Evolutionary conservation across 2,329 filamentous ascomycete species (phyloP), one percentile per base, ranked within the genome.

Genomic region (Colletotrichum falcatum): DNA sequence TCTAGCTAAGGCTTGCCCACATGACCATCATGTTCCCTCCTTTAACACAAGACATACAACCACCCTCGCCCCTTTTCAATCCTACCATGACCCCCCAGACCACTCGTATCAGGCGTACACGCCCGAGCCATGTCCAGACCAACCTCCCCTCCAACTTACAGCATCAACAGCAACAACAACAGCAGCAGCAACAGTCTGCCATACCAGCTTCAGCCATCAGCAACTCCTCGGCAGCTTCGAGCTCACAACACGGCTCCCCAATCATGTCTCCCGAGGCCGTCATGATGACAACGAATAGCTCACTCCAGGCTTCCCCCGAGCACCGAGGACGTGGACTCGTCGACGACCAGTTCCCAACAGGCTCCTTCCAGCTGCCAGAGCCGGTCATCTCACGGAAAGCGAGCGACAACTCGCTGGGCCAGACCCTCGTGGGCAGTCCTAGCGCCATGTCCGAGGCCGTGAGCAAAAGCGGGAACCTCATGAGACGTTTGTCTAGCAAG

Each of bases 401-500:
- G 7, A 90, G 89, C 76, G 82, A 83, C 72, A 89, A 84, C 74
- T 90, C 92, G 7, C 88, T 93, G 76, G 88, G 87, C 58, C 90
- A 93, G 71, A 86, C 86, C 62, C 78, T 89, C 69, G 82, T 84
- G 30, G 80, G 84, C 59, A 87, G 85, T 77, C 89, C 90, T 76
- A 88, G 87, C 44, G 88, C 91, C 49, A 81, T 86, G 76, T 81
- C 83, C 18, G 85, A 87, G 65, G 79, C 80, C 48, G 73, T 78
- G 65, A 77, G 60, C 66, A 74, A 72, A 65, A 74, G 72, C 73
- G 82, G 80, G 46, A 80, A 78, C 61, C 81, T 98, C 66, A 97
- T 98, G 74, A 90, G 96, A 73, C 89, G 95, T 73, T 84, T 98
- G 28, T 98, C 96, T 39, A 93, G 92, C 75, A 90, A 92, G 72